Evolutionary conservation across 805 yeast species (phyloP).

Genomic region (Ogataea nitratoaversa): DNA sequence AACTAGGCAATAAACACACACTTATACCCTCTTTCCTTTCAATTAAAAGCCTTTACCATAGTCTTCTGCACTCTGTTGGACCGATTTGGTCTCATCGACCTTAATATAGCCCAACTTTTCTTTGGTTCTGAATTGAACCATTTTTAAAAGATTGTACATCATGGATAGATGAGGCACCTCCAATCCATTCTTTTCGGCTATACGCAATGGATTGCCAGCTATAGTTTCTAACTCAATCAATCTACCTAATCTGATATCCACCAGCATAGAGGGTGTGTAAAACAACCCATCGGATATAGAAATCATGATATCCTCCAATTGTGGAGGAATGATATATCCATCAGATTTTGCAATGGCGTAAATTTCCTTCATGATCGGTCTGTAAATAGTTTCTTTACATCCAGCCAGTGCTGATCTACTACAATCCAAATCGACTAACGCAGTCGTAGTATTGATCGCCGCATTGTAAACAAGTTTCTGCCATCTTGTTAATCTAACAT

Average conservation of each 20-base stretch:
- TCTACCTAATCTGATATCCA: conserved; percentile 36
- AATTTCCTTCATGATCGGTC: conserved; percentile 42
- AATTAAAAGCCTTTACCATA: conserved; percentile 23
- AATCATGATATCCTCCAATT: conserved; percentile 31
- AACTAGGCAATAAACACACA: too few relatives aligned
- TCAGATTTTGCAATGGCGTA: conserved; percentile 42
- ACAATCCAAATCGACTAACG: conserved; percentile 33
- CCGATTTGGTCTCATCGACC: conserved; percentile 22
- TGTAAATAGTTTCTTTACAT: conserved; percentile 20
- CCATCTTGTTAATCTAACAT: conserved; percentile 37
- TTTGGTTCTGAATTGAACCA: conserved; percentile 56
- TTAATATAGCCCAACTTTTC: conserved; percentile 45
- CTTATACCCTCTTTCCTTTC: background rate
- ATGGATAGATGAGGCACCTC: conserved; percentile 53
- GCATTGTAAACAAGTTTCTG: conserved; percentile 42
- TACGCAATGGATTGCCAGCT: conserved; percentile 34
- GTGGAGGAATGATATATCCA: conserved; percentile 35
- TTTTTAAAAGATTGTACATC: conserved; percentile 52
- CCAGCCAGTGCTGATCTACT: conserved; percentile 28
- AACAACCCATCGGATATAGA: conserved; percentile 34
- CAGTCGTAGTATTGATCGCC: conserved; percentile 38
- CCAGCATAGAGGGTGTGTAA: conserved; percentile 43
- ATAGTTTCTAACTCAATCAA: conserved; percentile 39
- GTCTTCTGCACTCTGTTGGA: conserved; percentile 4
- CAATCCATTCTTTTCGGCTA: conserved; percentile 37